A percentile compares a stretch with the other conserved stretches of the same genome.
These are phyloP conservation scores for Tricholoma saponaceum DNA, from an alignment of 768 basidiomycete genomes.

Conservation along the genomic window DNA sequence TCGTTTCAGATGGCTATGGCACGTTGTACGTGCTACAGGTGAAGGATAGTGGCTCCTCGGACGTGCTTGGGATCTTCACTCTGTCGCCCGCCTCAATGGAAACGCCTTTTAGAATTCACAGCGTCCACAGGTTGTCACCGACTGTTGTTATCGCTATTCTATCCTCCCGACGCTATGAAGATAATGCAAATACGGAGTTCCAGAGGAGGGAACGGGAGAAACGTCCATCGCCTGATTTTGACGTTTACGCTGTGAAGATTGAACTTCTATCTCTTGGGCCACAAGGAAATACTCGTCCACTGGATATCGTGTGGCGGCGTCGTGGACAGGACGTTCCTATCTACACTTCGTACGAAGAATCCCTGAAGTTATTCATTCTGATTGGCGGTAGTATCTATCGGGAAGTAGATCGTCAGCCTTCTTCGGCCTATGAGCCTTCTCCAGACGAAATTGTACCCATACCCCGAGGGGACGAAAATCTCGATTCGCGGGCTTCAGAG, in stretches of 20 bases:
- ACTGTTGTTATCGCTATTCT: slow-evolving; percentile 42
- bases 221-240: slow-evolving; percentile 43
- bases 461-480: slow-evolving; percentile 55
- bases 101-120: slow-evolving; percentile 31
- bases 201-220: slow-evolving; percentile 18
- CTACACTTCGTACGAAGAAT: slow-evolving; percentile 43
- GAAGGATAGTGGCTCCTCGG: slow-evolving; percentile 31
- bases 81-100: slow-evolving; percentile 36
- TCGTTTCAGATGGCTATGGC: slow-evolving; percentile 73
- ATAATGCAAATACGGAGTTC: slow-evolving; percentile 13
- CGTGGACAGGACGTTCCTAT: slow-evolving; percentile 70
- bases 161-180: slow-evolving; percentile 52
- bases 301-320: slow-evolving; percentile 67
- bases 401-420: slow-evolving; percentile 27
- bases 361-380: slow-evolving; percentile 47
- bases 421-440: slow-evolving; percentile 49
- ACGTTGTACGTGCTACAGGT: slow-evolving; percentile 56
- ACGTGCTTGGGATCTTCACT: slow-evolving; percentile 50
- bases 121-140: slow-evolving; percentile 29
- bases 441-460: slow-evolving; percentile 67
- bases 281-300: slow-evolving; percentile 24
- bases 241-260: slow-evolving; percentile 61
- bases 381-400: slow-evolving; percentile 57
- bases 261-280: slow-evolving; percentile 34
- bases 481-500: slow-evolving; percentile 35